Conservation (phyloP, 768 basidiomycete species). For the Lanmaoa pseudosensibilis region DNA sequence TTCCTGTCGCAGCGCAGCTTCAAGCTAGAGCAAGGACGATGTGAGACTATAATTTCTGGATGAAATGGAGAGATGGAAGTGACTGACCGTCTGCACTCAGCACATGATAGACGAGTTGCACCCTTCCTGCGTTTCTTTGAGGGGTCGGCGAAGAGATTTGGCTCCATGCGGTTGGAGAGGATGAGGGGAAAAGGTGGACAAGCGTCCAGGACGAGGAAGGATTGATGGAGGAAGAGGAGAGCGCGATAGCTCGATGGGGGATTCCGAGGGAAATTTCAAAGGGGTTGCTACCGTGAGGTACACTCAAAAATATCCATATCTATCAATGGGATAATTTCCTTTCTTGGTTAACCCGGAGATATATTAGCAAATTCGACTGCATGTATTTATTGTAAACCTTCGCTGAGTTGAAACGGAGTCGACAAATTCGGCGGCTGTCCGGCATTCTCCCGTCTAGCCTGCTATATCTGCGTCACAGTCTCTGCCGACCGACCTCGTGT, state of each 20-base stretch:
- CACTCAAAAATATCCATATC: no score
- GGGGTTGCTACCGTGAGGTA: no score
- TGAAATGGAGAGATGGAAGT: background rate
- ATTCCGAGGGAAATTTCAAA: slow-evolving; percentile 13
- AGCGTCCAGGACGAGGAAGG: slow-evolving; percentile 25
- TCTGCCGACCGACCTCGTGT: slow-evolving; percentile 17
- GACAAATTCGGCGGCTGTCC: background rate
- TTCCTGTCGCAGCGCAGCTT: slow-evolving; percentile 62
- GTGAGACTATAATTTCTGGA: background rate
- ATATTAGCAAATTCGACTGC: slow-evolving; percentile 12
- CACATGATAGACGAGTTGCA: slow-evolving; percentile 75
- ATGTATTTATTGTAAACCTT: slow-evolving; percentile 5
- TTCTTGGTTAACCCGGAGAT: slow-evolving; percentile 24
- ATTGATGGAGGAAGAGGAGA: slow-evolving; percentile 26
- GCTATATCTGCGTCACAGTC: slow-evolving; percentile 3
- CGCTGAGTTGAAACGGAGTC: slow-evolving; percentile 28
- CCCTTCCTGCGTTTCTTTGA: slow-evolving; percentile 66
- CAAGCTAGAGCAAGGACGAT: slow-evolving; percentile 14
- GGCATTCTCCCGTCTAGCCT: slow-evolving; percentile 3
- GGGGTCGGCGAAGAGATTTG: slow-evolving; percentile 30
- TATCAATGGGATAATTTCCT: slow-evolving; percentile 13
- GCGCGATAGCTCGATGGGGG: slow-evolving; percentile 15
- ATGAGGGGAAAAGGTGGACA: slow-evolving; percentile 4
- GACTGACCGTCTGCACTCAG: slow-evolving; percentile 71
- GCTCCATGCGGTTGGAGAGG: slow-evolving; percentile 21